phyloP scores from a whole-genome alignment of 2,329 filamentous ascomycete species.

The Exophiala aquamarina region DNA sequence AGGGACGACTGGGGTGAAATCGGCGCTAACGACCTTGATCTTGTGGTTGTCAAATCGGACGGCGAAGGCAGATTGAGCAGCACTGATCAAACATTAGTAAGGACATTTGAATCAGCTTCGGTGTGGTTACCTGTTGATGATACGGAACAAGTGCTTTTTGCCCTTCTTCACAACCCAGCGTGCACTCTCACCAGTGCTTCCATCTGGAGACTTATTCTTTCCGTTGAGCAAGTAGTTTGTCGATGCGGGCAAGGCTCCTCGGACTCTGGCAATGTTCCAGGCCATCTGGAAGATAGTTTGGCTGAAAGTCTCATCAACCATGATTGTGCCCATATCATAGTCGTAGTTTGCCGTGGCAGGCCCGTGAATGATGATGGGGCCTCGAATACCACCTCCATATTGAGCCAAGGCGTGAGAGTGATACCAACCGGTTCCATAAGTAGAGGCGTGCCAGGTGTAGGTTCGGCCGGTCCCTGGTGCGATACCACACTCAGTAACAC shows the following conservation, averaged over 20 bases:
- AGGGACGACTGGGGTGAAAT: constrained; percentile 37
- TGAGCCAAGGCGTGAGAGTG: constrained; percentile 57
- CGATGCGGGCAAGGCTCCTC: constrained; percentile 16
- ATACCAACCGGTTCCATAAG: constrained; percentile 59
- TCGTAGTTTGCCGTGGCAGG: constrained; percentile 29
- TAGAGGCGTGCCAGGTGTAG: constrained; percentile 50
- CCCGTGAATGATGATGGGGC: constrained; percentile 28
- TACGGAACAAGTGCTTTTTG: constrained; percentile 30
- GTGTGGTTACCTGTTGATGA: constrained; percentile 26
- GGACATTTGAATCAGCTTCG: not conserved
- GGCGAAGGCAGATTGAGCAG: constrained; percentile 21
- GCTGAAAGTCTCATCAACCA: constrained; percentile 26
- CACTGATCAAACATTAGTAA: constrained; percentile 8
- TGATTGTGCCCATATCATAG: constrained; percentile 24
- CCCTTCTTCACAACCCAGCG: constrained; percentile 25
- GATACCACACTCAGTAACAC: constrained; percentile 53
- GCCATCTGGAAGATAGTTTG: constrained; percentile 25
- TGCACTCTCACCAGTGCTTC: constrained; percentile 16
- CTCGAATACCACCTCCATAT: constrained; percentile 27
- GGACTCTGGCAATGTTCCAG: constrained; percentile 20
- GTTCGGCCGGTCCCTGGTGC: constrained; percentile 53
- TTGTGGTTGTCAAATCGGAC: constrained; percentile 47
- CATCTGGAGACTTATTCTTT: constrained; percentile 26
- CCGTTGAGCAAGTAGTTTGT: constrained; percentile 28
- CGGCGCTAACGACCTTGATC: constrained; percentile 39